Evolutionary conservation across 768 basidiomycete genomes (phyloP).

Genomic region (Rhizopogon vinicolor): DNA sequence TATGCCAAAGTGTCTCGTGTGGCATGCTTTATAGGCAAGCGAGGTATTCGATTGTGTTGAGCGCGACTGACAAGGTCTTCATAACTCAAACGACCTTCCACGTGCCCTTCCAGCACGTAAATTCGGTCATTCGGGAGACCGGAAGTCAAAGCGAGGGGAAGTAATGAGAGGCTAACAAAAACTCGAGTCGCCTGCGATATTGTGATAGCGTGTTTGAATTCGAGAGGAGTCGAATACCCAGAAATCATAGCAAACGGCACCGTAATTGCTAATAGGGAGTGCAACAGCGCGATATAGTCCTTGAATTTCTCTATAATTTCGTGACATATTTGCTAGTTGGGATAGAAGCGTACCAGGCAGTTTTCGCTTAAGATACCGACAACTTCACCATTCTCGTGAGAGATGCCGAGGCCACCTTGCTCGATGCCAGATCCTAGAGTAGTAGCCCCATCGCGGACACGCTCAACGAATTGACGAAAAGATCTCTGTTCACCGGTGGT

Average conservation of each 20-base stretch:
- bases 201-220: slow-evolving; percentile 47
- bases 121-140: slow-evolving; percentile 38
- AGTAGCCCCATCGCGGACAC: slow-evolving; percentile 51
- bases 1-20: slow-evolving; percentile 57
- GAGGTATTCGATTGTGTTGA: slow-evolving; percentile 31
- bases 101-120: slow-evolving; percentile 42
- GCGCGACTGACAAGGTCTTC: slow-evolving; percentile 39
- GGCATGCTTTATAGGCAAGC: slow-evolving; percentile 40
- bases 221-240: slow-evolving; percentile 50
- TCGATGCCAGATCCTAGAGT: slow-evolving; percentile 43
- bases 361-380: slow-evolving; percentile 71
- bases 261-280: slow-evolving; percentile 43
- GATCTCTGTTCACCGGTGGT: slow-evolving; percentile 42
- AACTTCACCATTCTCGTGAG: slow-evolving; percentile 44
- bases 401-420: slow-evolving; percentile 55
- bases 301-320: slow-evolving; percentile 15
- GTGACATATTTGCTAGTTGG: background rate
- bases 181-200: slow-evolving; percentile 45
- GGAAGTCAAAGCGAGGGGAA: slow-evolving; percentile 36
- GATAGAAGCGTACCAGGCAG: slow-evolving; percentile 44
- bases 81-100: slow-evolving; percentile 38
- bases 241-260: slow-evolving; percentile 53
- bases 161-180: slow-evolving; percentile 47
- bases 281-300: slow-evolving; percentile 53
- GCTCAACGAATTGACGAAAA: slow-evolving; percentile 45